A percentile compares a stretch with the other conserved stretches of the same genome.
Evolutionary conservation across 1,284 basidiomycete genomes (phyloP).

Genomic region (Porodaedalea pini): DNA sequence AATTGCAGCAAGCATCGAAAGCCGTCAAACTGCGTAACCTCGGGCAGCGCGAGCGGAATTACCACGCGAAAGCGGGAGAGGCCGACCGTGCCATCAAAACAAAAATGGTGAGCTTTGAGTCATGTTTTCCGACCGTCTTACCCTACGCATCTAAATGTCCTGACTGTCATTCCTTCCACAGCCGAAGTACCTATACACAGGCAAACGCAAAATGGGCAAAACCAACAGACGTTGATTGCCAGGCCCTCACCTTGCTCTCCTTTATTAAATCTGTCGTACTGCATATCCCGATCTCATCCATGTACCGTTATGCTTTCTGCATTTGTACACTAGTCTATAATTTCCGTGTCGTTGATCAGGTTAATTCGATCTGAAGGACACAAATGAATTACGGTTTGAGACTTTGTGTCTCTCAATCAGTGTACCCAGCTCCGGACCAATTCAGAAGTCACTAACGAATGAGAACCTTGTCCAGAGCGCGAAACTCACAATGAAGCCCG

Average conservation of each 20-base stretch:
- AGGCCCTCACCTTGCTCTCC: not conserved
- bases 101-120: conserved; percentile 62
- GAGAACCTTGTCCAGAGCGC: too few species aligned
- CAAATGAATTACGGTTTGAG: too few species aligned
- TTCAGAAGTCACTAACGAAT: too few species aligned
- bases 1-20: conserved; percentile 69
- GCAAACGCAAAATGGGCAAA: conserved; percentile 87
- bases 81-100: conserved; percentile 75
- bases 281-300: too few species aligned
- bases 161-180: conserved; percentile 30
- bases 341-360: too few species aligned
- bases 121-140: conserved; percentile 26
- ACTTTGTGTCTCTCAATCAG: too few species aligned
- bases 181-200: conserved; percentile 85
- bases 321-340: too few species aligned
- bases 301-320: too few species aligned
- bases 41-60: conserved; percentile 81
- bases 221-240: conserved; percentile 65
- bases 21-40: conserved; percentile 80
- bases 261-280: too few species aligned
- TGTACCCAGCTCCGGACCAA: too few species aligned
- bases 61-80: conserved; percentile 87
- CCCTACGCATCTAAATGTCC: conserved; percentile 1
- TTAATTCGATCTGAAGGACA: too few species aligned
- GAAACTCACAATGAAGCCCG: too few species aligned